Conservation (phyloP, 75 land plant species). For the Picea sitchensis region DNA sequence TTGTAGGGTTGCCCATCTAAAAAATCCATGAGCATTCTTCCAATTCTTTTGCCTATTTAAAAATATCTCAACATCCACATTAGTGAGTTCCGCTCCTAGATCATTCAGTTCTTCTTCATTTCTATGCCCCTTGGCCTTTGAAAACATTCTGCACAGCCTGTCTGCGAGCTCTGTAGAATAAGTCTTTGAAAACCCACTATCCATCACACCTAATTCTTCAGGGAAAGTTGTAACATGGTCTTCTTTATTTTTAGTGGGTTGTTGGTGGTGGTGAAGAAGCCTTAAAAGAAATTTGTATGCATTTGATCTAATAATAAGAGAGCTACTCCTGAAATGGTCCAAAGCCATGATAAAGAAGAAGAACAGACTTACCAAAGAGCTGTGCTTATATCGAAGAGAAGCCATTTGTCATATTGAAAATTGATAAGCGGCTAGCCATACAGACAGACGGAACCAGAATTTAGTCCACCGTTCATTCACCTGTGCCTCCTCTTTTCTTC, state of each 20-base stretch:
- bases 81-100: constrained; percentile 20
- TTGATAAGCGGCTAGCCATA: too few relatives aligned
- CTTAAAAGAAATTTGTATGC: background rate
- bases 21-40: constrained; percentile 34
- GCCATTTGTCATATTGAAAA: too few relatives aligned
- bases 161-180: background rate
- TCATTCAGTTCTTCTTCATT: constrained; percentile 2
- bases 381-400: too few relatives aligned
- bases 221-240: background rate
- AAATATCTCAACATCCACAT: constrained; percentile 29
- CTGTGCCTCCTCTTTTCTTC: too few relatives aligned
- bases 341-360: background rate
- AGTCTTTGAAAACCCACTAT: background rate
- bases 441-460: too few relatives aligned
- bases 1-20: constrained; percentile 49
- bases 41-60: constrained; percentile 26
- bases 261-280: background rate
- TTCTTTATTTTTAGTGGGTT: background rate
- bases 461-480: too few relatives aligned
- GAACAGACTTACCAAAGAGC: background rate
- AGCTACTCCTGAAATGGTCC: background rate
- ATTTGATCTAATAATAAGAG: background rate
- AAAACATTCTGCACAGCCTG: background rate
- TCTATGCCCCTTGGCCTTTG: background rate
- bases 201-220: background rate